Percentiles rank a stretch among this genome's conserved stretches.
Evolutionary conservation across 192 early-diverging fungal species (phyloP).

Genomic region (Umbelopsis vinacea): DNA sequence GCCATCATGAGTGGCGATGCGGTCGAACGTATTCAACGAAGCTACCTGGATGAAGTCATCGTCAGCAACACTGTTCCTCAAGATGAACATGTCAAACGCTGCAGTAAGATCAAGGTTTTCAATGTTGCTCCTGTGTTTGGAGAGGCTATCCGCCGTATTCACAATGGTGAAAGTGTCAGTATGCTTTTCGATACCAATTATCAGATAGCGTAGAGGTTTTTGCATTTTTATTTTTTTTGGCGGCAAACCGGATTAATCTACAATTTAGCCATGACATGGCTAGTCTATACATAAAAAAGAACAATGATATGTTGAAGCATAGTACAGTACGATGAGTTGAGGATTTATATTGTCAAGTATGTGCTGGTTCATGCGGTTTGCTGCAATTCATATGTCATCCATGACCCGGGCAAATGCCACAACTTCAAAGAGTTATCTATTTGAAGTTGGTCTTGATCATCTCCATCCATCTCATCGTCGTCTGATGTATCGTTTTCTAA

Average conservation of each 20-base stretch:
- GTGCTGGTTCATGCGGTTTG: background rate
- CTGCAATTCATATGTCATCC: background rate
- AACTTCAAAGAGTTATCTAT: conserved; percentile 51
- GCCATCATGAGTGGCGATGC: conserved; percentile 89
- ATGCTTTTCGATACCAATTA: conserved; percentile 67
- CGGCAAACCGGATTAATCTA: no score
- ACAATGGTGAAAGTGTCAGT: conserved; percentile 93
- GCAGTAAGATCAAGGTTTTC: conserved; percentile 82
- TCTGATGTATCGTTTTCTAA: background rate
- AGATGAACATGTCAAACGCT: conserved; percentile 77
- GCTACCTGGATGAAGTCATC: conserved; percentile 81
- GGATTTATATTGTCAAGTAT: background rate
- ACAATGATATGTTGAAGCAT: background rate
- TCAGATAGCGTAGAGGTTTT: conserved; percentile 13
- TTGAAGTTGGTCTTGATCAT: background rate
- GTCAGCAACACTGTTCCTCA: conserved; percentile 96
- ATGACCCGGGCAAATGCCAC: conserved; percentile 39
- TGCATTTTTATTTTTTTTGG: background rate
- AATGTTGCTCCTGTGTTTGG: conserved; percentile 87
- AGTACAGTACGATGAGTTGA: no score
- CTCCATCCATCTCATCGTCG: conserved; percentile 5
- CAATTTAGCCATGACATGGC: no score
- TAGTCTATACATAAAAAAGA: background rate
- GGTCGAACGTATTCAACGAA: conserved; percentile 78
- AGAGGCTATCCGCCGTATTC: conserved; percentile 93